Evolutionary conservation across 2,329 filamentous ascomycete species (phyloP).

Genomic region (Blumeria hordei): DNA sequence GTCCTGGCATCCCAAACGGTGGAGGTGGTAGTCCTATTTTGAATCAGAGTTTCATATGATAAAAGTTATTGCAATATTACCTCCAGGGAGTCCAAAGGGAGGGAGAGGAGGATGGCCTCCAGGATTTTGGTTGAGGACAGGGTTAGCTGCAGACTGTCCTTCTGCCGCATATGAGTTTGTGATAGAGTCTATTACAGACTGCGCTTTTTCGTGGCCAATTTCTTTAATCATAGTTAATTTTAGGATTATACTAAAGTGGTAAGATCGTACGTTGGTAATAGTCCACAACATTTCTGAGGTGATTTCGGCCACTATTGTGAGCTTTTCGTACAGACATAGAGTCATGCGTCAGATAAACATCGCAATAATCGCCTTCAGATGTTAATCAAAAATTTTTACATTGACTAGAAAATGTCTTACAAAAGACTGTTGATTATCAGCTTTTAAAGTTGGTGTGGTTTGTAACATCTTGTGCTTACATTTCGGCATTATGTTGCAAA

Average conservation of each 20-base stretch:
- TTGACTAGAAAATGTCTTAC: no score
- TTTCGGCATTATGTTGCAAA: no score
- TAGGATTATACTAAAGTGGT: neutral
- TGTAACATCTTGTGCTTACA: no score
- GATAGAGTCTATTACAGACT: constrained; percentile 95
- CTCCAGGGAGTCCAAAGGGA: constrained; percentile 9
- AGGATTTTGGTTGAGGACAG: constrained; percentile 51
- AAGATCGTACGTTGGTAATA: constrained; percentile 68
- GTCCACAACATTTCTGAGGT: constrained; percentile 89
- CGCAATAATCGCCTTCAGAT: constrained; percentile 66
- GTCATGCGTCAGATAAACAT: constrained; percentile 99
- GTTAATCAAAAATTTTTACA: no score
- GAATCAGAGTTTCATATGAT: no score
- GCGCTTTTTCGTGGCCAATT: constrained; percentile 95
- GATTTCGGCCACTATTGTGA: constrained; percentile 90
- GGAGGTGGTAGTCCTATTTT: constrained; percentile 23
- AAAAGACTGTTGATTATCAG: no score
- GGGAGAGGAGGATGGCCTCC: constrained; percentile 20
- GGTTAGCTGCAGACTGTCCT: constrained; percentile 68
- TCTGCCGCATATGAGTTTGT: constrained; percentile 88
- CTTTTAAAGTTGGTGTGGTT: no score
- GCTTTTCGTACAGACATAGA: constrained; percentile 99
- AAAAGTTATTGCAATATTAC: neutral
- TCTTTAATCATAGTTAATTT: constrained; percentile 25
- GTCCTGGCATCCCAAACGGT: constrained; percentile 34